phyloP scores from a whole-genome alignment of 352 stramenopile genomes.

The Globisporangium acanthophoron region DNA sequence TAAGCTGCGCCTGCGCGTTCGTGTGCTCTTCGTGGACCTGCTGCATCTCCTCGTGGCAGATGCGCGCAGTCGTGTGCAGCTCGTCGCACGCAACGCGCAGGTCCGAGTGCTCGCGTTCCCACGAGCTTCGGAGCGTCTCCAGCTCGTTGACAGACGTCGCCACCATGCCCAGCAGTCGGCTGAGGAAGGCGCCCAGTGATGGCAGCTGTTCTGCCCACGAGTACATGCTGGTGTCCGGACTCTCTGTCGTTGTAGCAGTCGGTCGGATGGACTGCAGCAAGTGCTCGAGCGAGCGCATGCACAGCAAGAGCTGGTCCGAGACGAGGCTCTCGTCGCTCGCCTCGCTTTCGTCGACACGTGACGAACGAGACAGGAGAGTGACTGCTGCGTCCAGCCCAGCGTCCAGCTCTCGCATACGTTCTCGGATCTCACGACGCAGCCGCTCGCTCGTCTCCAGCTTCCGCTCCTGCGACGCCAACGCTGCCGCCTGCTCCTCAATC shows the following conservation, averaged over 20 bases:
- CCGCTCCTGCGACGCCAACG: conserved; percentile 11
- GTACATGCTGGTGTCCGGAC: not conserved
- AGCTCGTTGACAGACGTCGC: conserved; percentile 5
- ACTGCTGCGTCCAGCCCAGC: conserved; percentile 18
- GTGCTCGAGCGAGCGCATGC: conserved; percentile 1
- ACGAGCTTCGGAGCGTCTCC: conserved; percentile 20
- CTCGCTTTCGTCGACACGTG: not conserved
- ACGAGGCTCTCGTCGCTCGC: not conserved
- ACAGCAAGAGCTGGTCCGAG: not conserved
- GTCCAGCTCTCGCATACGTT: conserved; percentile 29
- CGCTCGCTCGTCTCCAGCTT: conserved; percentile 11
- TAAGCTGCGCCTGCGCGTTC: not conserved
- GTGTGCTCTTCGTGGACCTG: conserved; percentile 22
- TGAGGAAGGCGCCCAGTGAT: conserved; percentile 2
- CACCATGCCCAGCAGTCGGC: conserved; percentile 1
- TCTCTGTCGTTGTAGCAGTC: not conserved
- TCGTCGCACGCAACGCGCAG: conserved; percentile 20
- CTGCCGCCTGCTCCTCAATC: conserved; percentile 16
- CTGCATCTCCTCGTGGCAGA: conserved; percentile 34
- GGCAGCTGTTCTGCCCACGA: not conserved
- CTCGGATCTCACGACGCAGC: conserved; percentile 20
- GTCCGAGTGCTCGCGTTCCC: conserved; percentile 30
- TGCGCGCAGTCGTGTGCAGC: conserved; percentile 23
- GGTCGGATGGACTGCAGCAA: not conserved
- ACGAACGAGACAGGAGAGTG: conserved; percentile 15